Evolutionary conservation across 805 yeast species (phyloP), one percentile per base, ranked within the genome.

Genomic region (Nematodospora valgi): DNA sequence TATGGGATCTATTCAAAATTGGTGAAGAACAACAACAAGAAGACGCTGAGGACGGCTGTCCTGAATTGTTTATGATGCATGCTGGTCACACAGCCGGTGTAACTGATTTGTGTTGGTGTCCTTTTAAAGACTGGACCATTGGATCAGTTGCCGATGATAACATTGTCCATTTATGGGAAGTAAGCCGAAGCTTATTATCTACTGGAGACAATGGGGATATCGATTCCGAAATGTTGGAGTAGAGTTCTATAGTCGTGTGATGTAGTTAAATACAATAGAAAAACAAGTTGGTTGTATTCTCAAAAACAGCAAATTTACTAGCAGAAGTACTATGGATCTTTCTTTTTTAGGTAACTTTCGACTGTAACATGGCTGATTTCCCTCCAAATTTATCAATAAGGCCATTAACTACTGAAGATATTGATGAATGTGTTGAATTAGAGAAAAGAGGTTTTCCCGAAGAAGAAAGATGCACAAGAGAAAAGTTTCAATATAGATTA

Each of bases 11-110:
- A 38, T 64, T 68, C 30, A 79, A 76, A 46, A 81, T 87, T 23
- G 96, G 96, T 4, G 84, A 80, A 43, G 95, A 86, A 51, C 95
- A 86, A 56, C 72, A 71, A 10, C 88, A 79, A 46, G 96, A 86
- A 46, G 96, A 87, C 52, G 84, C 87, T 20, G 95, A 84, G 45
- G 96, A 87, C 50, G 96, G 95, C 25, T 83, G 83, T 18, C 91
- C 95, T 4, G 96, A 87, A 56, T 60, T 87, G 23, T 66, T 86
- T 48, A 83, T 86, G 88, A 83, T 87, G 81, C 96, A 87, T 54
- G 95, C 94, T 24, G 96, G 96, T 14, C 95, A 87, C 52, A 80
- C 88, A 13, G 82, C 86, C 12, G 70, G 82, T 5, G 80, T 85
- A 12, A 78, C 80, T 27, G 95, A 85, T 54, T 67, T 85, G 45